Evolutionary conservation across 2,329 filamentous ascomycete species (phyloP), one percentile per base, ranked within the genome.

Genomic region (Cladosporium austrohemisphaericum): DNA sequence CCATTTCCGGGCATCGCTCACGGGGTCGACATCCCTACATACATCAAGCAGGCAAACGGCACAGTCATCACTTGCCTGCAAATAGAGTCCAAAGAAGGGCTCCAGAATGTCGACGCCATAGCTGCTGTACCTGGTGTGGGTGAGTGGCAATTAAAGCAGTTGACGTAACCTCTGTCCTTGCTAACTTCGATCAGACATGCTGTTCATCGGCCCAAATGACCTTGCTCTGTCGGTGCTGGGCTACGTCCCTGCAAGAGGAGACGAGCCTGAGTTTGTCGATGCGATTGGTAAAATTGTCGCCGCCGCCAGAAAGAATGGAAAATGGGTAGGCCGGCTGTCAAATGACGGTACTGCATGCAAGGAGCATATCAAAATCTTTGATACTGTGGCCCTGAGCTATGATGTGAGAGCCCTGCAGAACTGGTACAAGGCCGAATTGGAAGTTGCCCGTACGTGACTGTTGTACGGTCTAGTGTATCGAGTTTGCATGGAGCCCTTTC

Each of bases 261-360:
- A 74, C 60, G 70, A 74, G 50, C 65, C 68, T 4, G 72, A 76
- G 46, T 58, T 78, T 43, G 67, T 70, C 25, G 64, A 66, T 3
- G 76, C 76, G 3, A 76, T 79, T 55, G 69, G 72, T 16, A 68
- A 63, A 29, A 75, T 79, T 49, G 69, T 82, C 6, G 69, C 70
- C 9, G 82, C 83, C 2, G 76, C 80, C 3, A 72, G 74, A 45
- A 76, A 73, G 53, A 76, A 83, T 9, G 82, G 81, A 18, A 87
- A 86, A 68, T 85, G 84, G 69, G 76, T 76, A 5, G 84, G 80
- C 0, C 67, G 73, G 2, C 68, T 78, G 66, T 68, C 71, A 1
- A 75, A 75, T 51, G 67, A 76, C 37, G 71, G 71, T 40, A 68
- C 71, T 20, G 73, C 72, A 1, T 76, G 76, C 3, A 67, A 70